Evolutionary conservation across 2,329 filamentous ascomycete species (phyloP).

Genomic region (Aspergillus calidoustus): DNA sequence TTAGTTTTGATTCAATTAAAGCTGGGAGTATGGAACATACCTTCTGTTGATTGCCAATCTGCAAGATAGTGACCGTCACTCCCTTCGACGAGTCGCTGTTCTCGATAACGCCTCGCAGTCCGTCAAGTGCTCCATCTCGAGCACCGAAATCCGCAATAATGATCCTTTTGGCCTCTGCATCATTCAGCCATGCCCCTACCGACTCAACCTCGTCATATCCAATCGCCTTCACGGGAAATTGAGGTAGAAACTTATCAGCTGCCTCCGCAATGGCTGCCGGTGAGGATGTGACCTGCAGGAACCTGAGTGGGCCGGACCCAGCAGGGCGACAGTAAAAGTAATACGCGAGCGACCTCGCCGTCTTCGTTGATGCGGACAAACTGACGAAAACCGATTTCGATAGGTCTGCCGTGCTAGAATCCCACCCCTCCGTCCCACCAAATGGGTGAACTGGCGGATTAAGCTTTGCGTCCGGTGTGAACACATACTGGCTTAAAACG

Average conservation of each 20-base stretch:
- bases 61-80: constrained; percentile 15
- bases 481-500: constrained; percentile 39
- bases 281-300: constrained; percentile 35
- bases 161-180: constrained; percentile 16
- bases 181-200: constrained; percentile 17
- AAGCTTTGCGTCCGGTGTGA: constrained; percentile 31
- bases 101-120: constrained; percentile 13
- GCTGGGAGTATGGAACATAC: neutral
- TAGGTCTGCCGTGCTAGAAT: constrained; percentile 37
- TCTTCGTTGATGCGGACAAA: constrained; percentile 38
- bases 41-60: constrained; percentile 26
- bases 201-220: constrained; percentile 12
- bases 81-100: neutral
- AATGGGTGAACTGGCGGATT: constrained; percentile 20
- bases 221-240: constrained; percentile 17
- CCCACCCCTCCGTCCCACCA: constrained; percentile 29
- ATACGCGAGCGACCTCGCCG: constrained; percentile 34
- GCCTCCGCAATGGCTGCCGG: constrained; percentile 18
- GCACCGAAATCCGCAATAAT: constrained; percentile 27
- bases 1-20: neutral
- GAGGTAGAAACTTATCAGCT: neutral
- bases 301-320: constrained; percentile 24
- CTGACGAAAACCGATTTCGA: constrained; percentile 38
- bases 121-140: constrained; percentile 9
- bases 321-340: constrained; percentile 26